Conservation (phyloP, 202 grass and related monocot genomes). For the Elaeis oleifera region DNA sequence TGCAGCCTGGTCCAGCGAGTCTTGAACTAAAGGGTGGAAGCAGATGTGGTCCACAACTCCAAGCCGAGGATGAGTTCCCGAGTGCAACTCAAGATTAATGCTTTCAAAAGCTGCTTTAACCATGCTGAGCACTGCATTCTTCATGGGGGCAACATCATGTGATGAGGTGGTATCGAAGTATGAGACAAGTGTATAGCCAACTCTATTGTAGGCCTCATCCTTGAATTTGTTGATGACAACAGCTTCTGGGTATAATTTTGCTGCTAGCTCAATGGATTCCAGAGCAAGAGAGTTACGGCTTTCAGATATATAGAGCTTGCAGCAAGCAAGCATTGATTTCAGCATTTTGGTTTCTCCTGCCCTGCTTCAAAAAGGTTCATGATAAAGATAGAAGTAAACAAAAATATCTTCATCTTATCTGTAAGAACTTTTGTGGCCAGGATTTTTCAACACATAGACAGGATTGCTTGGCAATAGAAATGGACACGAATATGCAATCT, state of each 20-base stretch:
- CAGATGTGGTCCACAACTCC: conserved; percentile 73
- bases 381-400: too few relatives aligned
- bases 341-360: conserved; percentile 17
- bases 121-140: conserved; percentile 43
- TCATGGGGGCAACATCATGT: conserved; percentile 24
- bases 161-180: conserved; percentile 14
- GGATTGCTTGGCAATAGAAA: too few relatives aligned
- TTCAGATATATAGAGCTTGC: conserved; percentile 97
- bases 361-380: too few relatives aligned
- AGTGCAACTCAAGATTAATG: conserved; percentile 47
- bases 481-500: too few relatives aligned
- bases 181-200: conserved; percentile 75
- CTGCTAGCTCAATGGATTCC: conserved; percentile 54
- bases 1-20: conserved; percentile 35
- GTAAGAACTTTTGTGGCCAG: too few relatives aligned
- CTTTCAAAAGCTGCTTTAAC: conserved; percentile 40
- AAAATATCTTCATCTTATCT: too few relatives aligned
- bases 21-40: conserved; percentile 52
- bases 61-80: conserved; percentile 59
- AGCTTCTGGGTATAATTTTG: conserved; percentile 31
- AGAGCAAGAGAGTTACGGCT: conserved; percentile 37
- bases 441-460: too few relatives aligned
- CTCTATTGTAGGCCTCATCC: conserved; percentile 63
- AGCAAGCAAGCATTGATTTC: conserved; percentile 57
- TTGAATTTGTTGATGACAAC: conserved; percentile 41